These are phyloP conservation scores for Clavispora asparagi DNA, from an alignment of 805 yeast species.

Conservation along the genomic window DNA sequence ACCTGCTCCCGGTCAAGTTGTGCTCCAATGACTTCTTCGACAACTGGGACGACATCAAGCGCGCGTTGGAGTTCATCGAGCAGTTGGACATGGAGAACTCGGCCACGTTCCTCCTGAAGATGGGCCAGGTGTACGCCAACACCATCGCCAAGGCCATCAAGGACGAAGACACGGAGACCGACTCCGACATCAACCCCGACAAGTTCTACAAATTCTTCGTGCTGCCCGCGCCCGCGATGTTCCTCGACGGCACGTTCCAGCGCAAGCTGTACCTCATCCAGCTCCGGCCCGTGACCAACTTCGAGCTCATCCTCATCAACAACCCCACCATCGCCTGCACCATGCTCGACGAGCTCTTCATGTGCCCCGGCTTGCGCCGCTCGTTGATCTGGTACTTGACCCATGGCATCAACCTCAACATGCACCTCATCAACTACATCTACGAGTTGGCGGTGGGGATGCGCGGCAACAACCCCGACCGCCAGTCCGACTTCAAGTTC, in stretches of 20 bases:
- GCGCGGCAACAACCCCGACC: slow-evolving; percentile 40
- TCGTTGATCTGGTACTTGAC: slow-evolving; percentile 65
- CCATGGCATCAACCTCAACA: slow-evolving; percentile 49
- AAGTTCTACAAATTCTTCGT: slow-evolving; percentile 45
- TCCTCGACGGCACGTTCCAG: slow-evolving; percentile 19
- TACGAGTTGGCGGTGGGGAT: slow-evolving; percentile 53
- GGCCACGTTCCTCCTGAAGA: slow-evolving; percentile 14
- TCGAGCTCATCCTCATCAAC: slow-evolving; percentile 47
- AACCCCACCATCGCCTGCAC: slow-evolving; percentile 51
- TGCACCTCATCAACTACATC: slow-evolving; percentile 54
- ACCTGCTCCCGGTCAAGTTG: slow-evolving; percentile 11
- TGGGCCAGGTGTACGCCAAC: slow-evolving; percentile 39
- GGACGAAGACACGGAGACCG: slow-evolving; percentile 14
- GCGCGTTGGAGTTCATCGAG: slow-evolving; percentile 21
- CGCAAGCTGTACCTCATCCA: slow-evolving; percentile 27
- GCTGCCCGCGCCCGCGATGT: slow-evolving; percentile 23
- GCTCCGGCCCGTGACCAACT: slow-evolving; percentile 31
- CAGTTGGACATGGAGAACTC: slow-evolving; percentile 23
- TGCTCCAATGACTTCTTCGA: slow-evolving; percentile 26
- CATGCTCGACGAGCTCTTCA: slow-evolving; percentile 64
- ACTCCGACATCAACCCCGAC: slow-evolving; percentile 42
- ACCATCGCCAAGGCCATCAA: slow-evolving; percentile 47
- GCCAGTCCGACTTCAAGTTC: slow-evolving; percentile 31
- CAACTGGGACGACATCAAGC: slow-evolving; percentile 20
- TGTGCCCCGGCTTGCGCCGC: slow-evolving; percentile 61